These are phyloP conservation scores for Podospora tetraspora DNA, from an alignment of 495 filamentous ascomycete species.

Conservation along the genomic window DNA sequence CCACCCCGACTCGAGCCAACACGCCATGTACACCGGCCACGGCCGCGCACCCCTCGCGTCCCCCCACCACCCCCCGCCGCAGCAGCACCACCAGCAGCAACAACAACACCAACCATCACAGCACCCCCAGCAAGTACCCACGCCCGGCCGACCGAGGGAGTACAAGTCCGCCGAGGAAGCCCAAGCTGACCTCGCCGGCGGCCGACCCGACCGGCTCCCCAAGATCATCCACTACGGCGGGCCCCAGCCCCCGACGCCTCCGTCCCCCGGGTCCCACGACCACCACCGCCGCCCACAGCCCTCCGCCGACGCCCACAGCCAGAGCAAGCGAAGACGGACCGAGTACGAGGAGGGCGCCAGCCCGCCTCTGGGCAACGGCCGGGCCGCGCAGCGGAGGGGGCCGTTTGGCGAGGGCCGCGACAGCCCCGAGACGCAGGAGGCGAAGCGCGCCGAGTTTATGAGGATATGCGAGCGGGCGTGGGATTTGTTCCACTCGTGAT, in stretches of 20 bases:
- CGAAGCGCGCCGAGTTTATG: conserved; percentile 94
- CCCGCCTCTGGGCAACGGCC: conserved; percentile 64
- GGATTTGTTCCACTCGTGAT: conserved; percentile 94
- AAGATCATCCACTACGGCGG: conserved; percentile 93
- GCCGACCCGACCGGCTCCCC: conserved; percentile 83
- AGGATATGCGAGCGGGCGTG: conserved; percentile 81
- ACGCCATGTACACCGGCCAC: conserved; percentile 44
- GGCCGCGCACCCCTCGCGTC: conserved; percentile 59
- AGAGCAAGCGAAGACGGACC: conserved; percentile 66
- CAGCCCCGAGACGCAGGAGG: conserved; percentile 73
- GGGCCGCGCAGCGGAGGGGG: conserved; percentile 52
- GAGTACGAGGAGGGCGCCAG: conserved; percentile 89
- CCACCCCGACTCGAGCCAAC: conserved; percentile 62
- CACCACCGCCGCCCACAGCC: conserved; percentile 23
- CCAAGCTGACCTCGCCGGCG: conserved; percentile 81
- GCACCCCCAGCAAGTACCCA: conserved; percentile 31
- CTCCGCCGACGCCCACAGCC: conserved; percentile 41
- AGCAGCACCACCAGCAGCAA: conserved; percentile 33
- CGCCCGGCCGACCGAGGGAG: conserved; percentile 64
- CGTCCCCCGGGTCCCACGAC: conserved; percentile 59
- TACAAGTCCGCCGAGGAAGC: conserved; percentile 95
- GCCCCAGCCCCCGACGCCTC: conserved; percentile 84
- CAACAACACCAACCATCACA: conserved; percentile 8
- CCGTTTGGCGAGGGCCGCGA: conserved; percentile 74
- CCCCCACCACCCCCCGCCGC: conserved; percentile 55